These are phyloP conservation scores for Hypericum perforatum DNA, from an alignment of 345 rosid species.

Conservation along the genomic window DNA sequence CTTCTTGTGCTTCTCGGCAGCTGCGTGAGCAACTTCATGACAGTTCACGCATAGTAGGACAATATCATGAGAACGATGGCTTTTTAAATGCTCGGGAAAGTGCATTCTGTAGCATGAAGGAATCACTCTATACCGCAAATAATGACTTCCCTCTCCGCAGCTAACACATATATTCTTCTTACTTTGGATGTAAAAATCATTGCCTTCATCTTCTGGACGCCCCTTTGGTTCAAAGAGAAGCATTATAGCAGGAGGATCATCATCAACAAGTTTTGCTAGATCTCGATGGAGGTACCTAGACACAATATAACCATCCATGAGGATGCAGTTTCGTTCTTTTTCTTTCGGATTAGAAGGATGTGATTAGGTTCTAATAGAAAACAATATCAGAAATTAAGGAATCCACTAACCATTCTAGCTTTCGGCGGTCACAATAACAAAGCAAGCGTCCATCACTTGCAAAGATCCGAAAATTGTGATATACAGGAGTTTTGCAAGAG, in stretches of 20 bases:
- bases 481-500: constrained; percentile 95
- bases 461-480: constrained; percentile 89
- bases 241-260: constrained; percentile 78
- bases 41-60: constrained; percentile 96
- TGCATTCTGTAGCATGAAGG: constrained; percentile 96
- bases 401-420: constrained; percentile 74
- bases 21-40: constrained; percentile 91
- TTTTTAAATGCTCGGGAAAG: constrained; percentile 95
- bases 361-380: not conserved
- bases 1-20: constrained; percentile 86
- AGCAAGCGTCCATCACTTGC: constrained; percentile 88
- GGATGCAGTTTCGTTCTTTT: no score
- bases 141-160: constrained; percentile 92
- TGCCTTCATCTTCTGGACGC: constrained; percentile 93
- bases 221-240: constrained; percentile 95
- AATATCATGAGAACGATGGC: constrained; percentile 98
- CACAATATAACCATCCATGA: constrained; percentile 6
- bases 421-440: constrained; percentile 83
- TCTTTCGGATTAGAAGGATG: no score
- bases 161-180: constrained; percentile 91
- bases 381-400: not conserved
- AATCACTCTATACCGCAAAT: constrained; percentile 80
- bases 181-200: constrained; percentile 88
- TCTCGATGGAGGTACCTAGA: constrained; percentile 66
- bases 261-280: constrained; percentile 75